Percentiles rank a stretch among this genome's conserved stretches.
Conservation (phyloP, 495 filamentous ascomycete genomes). For the Pseudoneurospora amorphoporcata region DNA sequence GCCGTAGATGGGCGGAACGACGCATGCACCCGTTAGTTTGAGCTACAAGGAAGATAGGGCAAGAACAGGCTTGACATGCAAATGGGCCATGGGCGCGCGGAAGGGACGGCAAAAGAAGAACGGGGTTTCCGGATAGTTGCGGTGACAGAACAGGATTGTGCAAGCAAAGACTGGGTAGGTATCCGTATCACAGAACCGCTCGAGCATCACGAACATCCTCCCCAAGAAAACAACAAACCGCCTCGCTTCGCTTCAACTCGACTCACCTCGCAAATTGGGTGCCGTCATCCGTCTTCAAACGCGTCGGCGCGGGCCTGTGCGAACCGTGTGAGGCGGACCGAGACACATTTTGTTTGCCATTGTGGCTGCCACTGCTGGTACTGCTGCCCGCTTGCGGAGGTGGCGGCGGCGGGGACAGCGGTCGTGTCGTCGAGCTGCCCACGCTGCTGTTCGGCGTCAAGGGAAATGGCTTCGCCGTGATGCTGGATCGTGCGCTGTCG, state of each 20-base stretch:
- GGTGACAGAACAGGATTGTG: neutral
- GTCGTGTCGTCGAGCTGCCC: constrained; percentile 29
- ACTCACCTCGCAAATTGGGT: constrained; percentile 34
- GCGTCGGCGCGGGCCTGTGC: constrained; percentile 41
- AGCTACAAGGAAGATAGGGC: constrained; percentile 15
- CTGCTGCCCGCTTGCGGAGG: constrained; percentile 4
- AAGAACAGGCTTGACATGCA: constrained; percentile 12
- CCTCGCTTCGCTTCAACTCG: neutral
- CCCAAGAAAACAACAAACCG: neutral
- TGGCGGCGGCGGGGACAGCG: constrained; percentile 29
- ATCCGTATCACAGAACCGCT: neutral
- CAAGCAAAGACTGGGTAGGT: neutral
- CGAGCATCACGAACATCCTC: neutral
- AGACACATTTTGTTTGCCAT: constrained; percentile 23
- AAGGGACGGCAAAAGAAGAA: neutral
- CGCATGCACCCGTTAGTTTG: constrained; percentile 19
- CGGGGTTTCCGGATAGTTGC: neutral
- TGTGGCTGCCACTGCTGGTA: neutral
- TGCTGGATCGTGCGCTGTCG: constrained; percentile 47
- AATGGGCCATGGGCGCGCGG: neutral
- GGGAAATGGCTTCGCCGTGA: constrained; percentile 44
- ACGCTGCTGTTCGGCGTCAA: constrained; percentile 31
- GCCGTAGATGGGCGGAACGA: constrained; percentile 13
- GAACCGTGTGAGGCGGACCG: constrained; percentile 24
- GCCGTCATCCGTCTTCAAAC: constrained; percentile 45